Conservation (phyloP, 345 rosid species). For the Camelina laxa region DNA sequence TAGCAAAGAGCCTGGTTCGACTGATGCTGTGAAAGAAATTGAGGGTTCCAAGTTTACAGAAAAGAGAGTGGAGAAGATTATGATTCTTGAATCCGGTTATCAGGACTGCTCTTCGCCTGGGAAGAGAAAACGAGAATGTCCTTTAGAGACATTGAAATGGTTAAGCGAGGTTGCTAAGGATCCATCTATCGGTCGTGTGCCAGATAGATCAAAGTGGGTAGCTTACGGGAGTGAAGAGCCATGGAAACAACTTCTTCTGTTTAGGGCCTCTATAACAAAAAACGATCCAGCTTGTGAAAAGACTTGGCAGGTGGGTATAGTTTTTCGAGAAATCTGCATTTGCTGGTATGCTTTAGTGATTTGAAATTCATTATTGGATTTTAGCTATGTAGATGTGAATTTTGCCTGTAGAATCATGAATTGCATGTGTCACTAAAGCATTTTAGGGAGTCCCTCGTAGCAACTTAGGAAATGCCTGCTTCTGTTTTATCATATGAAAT, state of each 20-base stretch:
- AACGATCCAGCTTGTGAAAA: conserved; percentile 49
- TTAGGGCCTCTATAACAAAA: conserved; percentile 56
- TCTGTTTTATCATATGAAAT: neutral
- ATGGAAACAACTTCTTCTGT: conserved; percentile 78
- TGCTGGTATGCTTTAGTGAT: neutral
- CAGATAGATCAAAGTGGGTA: conserved; percentile 75
- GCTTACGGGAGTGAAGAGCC: conserved; percentile 58
- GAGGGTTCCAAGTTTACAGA: conserved; percentile 3
- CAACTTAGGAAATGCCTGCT: conserved; percentile 9
- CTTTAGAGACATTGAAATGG: conserved; percentile 62
- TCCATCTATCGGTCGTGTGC: conserved; percentile 63
- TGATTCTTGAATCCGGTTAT: conserved; percentile 3
- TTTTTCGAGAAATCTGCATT: conserved; percentile 5
- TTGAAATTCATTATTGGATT: neutral
- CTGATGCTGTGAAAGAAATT: conserved; percentile 27
- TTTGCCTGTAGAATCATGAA: neutral
- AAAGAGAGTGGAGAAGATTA: conserved; percentile 2
- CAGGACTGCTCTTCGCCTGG: conserved; percentile 10
- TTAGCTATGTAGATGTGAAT: neutral
- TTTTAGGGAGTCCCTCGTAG: neutral
- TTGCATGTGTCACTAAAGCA: conserved; percentile 4
- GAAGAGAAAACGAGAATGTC: conserved; percentile 64
- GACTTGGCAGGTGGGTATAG: conserved; percentile 58
- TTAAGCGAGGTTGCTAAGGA: conserved; percentile 60
- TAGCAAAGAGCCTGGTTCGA: conserved; percentile 43